These are phyloP conservation scores for Acanthamoeba culbertsoni DNA, from an alignment of 208 protist species.

Conservation along the genomic window DNA sequence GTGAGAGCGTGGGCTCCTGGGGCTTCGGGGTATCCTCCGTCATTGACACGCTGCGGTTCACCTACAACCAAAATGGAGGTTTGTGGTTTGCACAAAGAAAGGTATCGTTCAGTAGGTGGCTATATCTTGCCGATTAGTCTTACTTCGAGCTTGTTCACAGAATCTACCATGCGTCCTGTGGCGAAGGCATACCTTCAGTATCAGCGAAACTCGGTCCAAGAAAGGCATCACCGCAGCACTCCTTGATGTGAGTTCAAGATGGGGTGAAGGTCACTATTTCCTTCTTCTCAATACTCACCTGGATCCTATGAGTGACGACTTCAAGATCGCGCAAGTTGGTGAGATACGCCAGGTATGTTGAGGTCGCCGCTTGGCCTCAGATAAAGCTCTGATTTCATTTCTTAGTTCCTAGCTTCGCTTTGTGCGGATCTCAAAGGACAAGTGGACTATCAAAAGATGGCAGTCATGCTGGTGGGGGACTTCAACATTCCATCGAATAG, in stretches of 20 bases:
- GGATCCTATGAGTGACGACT: background rate
- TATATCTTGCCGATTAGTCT: no score
- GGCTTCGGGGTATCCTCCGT: background rate
- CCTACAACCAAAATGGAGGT: background rate
- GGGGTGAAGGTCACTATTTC: background rate
- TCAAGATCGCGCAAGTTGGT: background rate
- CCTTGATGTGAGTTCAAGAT: background rate
- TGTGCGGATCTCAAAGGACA: background rate
- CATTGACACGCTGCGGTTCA: background rate
- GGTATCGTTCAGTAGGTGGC: no score
- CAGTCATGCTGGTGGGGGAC: slow-evolving; percentile 1
- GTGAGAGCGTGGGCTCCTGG: background rate
- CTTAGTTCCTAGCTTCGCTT: background rate
- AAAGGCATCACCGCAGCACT: background rate
- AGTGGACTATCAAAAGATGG: background rate
- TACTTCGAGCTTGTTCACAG: background rate
- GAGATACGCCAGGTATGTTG: background rate
- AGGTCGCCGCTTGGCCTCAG: background rate
- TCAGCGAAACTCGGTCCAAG: background rate
- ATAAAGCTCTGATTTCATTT: background rate
- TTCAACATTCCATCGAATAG: background rate
- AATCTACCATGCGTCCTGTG: background rate
- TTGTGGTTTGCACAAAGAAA: background rate
- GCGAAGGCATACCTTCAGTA: background rate
- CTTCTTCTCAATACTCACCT: background rate